Conservation (phyloP, 805 yeast genomes). For the Teunomyces funiuensis region DNA sequence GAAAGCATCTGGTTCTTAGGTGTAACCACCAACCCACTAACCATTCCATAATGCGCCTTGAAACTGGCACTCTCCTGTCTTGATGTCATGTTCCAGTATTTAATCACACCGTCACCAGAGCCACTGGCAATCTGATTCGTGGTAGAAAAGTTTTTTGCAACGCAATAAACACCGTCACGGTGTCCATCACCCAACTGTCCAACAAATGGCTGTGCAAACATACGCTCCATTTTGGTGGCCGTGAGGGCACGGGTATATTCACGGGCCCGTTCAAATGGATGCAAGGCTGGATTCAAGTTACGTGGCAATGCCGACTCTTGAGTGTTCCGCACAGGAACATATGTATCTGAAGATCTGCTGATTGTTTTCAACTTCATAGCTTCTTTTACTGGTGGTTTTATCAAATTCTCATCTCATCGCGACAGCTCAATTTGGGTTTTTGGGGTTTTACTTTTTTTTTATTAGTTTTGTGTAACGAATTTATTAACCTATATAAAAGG, state of each 20-base stretch:
- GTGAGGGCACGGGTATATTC: constrained; percentile 93
- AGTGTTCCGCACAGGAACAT: constrained; percentile 87
- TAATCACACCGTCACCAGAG: constrained; percentile 91
- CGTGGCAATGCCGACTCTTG: constrained; percentile 87
- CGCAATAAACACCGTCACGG: constrained; percentile 86
- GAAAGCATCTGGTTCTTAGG: constrained; percentile 63
- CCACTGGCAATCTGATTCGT: constrained; percentile 84
- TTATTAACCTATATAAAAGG: constrained; percentile 4
- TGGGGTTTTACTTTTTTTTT: background rate
- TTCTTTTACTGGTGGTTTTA: background rate
- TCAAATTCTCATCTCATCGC: constrained; percentile 3
- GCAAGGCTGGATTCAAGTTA: constrained; percentile 89
- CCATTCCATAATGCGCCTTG: constrained; percentile 88
- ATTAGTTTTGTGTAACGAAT: constrained; percentile 1
- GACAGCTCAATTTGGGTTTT: background rate
- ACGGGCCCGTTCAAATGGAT: constrained; percentile 95
- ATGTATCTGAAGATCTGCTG: constrained; percentile 84
- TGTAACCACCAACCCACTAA: constrained; percentile 76
- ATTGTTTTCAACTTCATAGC: constrained; percentile 82
- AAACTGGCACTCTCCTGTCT: constrained; percentile 73
- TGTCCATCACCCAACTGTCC: constrained; percentile 96
- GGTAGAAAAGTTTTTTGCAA: constrained; percentile 73
- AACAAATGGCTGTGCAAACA: constrained; percentile 97
- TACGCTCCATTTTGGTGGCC: constrained; percentile 91
- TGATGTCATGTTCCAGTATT: constrained; percentile 88